Percentiles rank a stretch among this genome's conserved stretches.
Evolutionary conservation across 495 filamentous ascomycete species (phyloP).

Genomic region (Podospora pseudocomata): DNA sequence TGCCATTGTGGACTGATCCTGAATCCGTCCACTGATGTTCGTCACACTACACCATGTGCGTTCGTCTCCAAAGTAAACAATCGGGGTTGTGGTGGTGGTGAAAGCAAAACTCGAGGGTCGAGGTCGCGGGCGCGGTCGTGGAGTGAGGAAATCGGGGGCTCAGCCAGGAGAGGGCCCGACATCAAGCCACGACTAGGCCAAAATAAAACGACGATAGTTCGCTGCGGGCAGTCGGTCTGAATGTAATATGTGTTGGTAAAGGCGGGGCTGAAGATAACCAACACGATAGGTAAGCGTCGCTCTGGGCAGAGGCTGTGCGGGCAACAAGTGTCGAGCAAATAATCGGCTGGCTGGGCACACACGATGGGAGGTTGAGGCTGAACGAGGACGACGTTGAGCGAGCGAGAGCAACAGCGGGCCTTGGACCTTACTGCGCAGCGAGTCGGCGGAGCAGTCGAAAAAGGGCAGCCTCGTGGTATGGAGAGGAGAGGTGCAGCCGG

Average conservation of each 20-base stretch:
- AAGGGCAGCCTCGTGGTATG: neutral
- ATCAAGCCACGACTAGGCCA: constrained; percentile 5
- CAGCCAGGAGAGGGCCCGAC: constrained; percentile 12
- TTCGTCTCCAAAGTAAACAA: constrained; percentile 2
- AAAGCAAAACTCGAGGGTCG: constrained; percentile 8
- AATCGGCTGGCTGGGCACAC: constrained; percentile 13
- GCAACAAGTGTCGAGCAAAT: neutral
- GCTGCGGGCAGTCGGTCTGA: constrained; percentile 7
- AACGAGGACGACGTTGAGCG: constrained; percentile 7
- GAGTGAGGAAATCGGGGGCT: neutral
- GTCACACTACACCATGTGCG: constrained; percentile 21
- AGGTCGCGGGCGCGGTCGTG: neutral
- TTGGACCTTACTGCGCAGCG: neutral
- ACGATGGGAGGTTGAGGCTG: constrained; percentile 16
- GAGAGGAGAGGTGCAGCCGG: neutral
- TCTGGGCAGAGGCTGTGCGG: constrained; percentile 16
- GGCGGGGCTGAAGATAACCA: constrained; percentile 1
- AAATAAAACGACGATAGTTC: neutral
- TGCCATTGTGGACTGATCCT: constrained; percentile 26
- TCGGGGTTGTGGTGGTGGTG: constrained; percentile 3
- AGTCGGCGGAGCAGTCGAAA: neutral
- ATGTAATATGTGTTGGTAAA: constrained; percentile 9
- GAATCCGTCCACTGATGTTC: constrained; percentile 22
- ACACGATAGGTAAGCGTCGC: constrained; percentile 12
- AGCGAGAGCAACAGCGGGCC: neutral